phyloP scores from a whole-genome alignment of 495 filamentous ascomycete species.

The Aspergillus sclerotioniger region DNA sequence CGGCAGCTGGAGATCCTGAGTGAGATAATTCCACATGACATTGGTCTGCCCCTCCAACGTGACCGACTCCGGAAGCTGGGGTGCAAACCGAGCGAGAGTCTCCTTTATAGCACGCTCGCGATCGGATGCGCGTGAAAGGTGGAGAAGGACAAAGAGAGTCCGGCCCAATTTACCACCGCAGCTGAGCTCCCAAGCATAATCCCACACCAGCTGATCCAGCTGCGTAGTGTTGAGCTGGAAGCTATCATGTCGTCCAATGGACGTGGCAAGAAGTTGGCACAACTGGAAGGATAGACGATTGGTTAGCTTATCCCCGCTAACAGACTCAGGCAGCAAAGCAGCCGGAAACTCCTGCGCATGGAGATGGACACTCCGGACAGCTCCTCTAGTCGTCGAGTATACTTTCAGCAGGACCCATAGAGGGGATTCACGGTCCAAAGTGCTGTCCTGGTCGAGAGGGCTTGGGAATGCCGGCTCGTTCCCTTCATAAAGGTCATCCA shows the following conservation, averaged over 20 bases:
- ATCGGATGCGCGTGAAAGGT: constrained; percentile 62
- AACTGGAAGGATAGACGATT: constrained; percentile 82
- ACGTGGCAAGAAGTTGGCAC: constrained; percentile 52
- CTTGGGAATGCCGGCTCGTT: constrained; percentile 57
- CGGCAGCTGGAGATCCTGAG: constrained; percentile 63
- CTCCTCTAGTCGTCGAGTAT: constrained; percentile 55
- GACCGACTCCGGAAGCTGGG: constrained; percentile 52
- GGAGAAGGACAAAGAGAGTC: constrained; percentile 72
- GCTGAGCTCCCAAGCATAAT: constrained; percentile 72
- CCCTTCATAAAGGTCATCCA: constrained; percentile 63
- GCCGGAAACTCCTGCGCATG: constrained; percentile 32
- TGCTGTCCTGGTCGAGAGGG: constrained; percentile 58
- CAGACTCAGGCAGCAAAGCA: constrained; percentile 42
- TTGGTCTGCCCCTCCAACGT: constrained; percentile 48
- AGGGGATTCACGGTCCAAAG: constrained; percentile 63
- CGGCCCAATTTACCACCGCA: constrained; percentile 64
- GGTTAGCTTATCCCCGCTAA: constrained; percentile 67
- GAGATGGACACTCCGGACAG: constrained; percentile 13
- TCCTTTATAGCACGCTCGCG: constrained; percentile 67
- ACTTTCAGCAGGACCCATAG: constrained; percentile 83
- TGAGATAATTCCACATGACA: constrained; percentile 54
- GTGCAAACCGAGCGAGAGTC: constrained; percentile 58
- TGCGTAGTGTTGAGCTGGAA: constrained; percentile 37
- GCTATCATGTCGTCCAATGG: constrained; percentile 48
- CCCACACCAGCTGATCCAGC: constrained; percentile 63